Base-by-base conservation (phyloP, 352 stramenopile genomes). In the Pythium sp. region DNA sequence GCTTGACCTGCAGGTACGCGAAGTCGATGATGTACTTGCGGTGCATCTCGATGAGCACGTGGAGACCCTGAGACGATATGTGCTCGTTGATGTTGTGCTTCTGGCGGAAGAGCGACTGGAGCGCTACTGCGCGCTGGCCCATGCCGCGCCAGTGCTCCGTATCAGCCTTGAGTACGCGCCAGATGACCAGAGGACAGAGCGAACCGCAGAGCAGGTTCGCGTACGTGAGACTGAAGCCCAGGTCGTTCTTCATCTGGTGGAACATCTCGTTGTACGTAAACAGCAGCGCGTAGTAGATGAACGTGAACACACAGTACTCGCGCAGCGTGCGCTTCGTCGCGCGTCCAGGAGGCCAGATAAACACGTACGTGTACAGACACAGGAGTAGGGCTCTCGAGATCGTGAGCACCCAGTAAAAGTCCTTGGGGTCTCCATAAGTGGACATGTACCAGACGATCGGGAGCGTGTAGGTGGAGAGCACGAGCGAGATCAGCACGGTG, bases 1-100 rank as follows among this genome's bases (percentile, higher is more conserved):
- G 62, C 47, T 81, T 80, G 51, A 91, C 47, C 58, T 90, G 70
- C 24, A 91, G 62, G 12, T 86, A 86, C 5, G 82, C 82, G 66
- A 90, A 90, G 67, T 90, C 82, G 47, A 90, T 88, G 64, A 90
- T 85, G 68, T 84, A 83, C 68, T 89, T 89, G 63, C 82, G 80
- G 57, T 90, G 80, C 81, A 89, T 89, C 62, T 89, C 79, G 46
- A 89, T 88, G 60, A 90, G 72, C 46, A 90, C 75, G 41, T 90
- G 82, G 9, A 90, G 74, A 1, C 81, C 80, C 20, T 87, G 74
- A 3, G 80, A 85, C 18, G 80, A 90, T 2, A 87, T 71, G 12
- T 70, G 70, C 43, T 86, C 79, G 12, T 78, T 41, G 14, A 86
- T 62, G 11, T 69, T 69, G 61, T 80, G 67, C 38, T 75, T 71